A percentile compares a stretch with the other conserved stretches of the same genome.
Conservation (phyloP, 2,329 filamentous ascomycete species). For the Pseudogymnoascus destructans region DNA sequence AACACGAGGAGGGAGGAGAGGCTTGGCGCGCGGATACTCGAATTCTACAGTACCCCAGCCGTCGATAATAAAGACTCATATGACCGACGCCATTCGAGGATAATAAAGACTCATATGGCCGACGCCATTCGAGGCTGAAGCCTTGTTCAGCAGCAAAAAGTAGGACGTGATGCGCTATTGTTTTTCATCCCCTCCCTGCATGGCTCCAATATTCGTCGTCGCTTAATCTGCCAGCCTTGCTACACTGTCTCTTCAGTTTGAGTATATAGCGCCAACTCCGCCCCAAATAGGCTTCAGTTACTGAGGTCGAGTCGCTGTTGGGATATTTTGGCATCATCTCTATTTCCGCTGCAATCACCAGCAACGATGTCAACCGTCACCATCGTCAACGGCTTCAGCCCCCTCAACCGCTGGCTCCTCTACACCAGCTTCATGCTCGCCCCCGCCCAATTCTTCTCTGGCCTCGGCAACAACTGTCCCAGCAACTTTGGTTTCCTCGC, state of each 20-base stretch:
- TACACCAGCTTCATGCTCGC: constrained; percentile 12
- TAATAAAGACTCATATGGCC: not conserved
- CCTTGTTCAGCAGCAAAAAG: not conserved
- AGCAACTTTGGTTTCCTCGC: constrained; percentile 13
- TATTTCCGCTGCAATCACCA: not conserved
- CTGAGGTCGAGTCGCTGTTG: not conserved
- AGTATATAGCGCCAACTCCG: not conserved
- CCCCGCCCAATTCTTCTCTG: constrained; percentile 12
- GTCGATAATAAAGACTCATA: not conserved
- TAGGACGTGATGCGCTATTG: not conserved
- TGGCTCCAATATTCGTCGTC: not conserved
- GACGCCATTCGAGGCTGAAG: not conserved
- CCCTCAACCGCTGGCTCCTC: constrained; percentile 12
- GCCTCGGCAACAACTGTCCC: constrained; percentile 12
- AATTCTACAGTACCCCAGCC: not conserved
- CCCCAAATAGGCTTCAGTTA: not conserved
- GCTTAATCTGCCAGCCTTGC: not conserved
- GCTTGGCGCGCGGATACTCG: not conserved
- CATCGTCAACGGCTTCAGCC: constrained; percentile 12
- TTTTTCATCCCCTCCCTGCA: not conserved
- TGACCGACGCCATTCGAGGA: not conserved
- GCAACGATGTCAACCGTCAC: not conserved
- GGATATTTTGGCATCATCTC: not conserved
- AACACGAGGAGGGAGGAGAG: not conserved
- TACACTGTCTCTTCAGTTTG: not conserved